phyloP scores from a whole-genome alignment of 805 yeast genomes.

The Dipodascopsis uninucleata region DNA sequence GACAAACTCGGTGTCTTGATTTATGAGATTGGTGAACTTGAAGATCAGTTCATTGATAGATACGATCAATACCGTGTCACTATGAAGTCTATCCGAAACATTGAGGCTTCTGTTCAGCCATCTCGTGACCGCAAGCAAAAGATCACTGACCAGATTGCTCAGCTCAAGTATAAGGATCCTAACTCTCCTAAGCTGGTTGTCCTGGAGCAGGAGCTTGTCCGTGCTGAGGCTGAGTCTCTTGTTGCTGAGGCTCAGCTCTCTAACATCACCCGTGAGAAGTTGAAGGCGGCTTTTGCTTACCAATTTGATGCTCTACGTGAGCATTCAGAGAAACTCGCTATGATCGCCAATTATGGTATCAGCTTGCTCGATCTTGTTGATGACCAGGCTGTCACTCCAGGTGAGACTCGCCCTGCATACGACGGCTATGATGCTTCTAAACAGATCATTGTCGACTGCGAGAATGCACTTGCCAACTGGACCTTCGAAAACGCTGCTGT shows the following conservation, averaged over 20 bases:
- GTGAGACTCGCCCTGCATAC: constrained; percentile 97
- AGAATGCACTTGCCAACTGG: constrained; percentile 93
- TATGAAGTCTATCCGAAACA: constrained; percentile 88
- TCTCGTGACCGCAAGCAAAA: constrained; percentile 97
- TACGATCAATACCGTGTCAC: constrained; percentile 98
- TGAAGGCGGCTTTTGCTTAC: constrained; percentile 95
- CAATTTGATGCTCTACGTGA: constrained; percentile 95
- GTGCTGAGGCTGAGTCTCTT: constrained; percentile 98
- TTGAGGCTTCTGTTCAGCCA: constrained; percentile 97
- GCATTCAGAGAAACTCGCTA: constrained; percentile 90
- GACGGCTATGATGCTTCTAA: constrained; percentile 98
- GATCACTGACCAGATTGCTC: constrained; percentile 96
- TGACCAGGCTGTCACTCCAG: constrained; percentile 97
- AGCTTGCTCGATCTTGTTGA: constrained; percentile 92
- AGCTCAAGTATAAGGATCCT: constrained; percentile 97
- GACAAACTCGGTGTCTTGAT: constrained; percentile 95
- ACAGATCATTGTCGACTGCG: constrained; percentile 96
- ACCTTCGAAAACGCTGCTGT: constrained; percentile 93
- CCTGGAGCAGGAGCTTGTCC: constrained; percentile 95
- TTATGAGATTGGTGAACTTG: constrained; percentile 95
- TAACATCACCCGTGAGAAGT: constrained; percentile 95
- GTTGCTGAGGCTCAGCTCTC: constrained; percentile 99
- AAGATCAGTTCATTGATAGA: constrained; percentile 96
- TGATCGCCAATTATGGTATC: constrained; percentile 98
- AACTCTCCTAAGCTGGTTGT: constrained; percentile 93